Evolutionary conservation across 495 filamentous ascomycete genomes (phyloP).

Genomic region (Xylaria sp.): DNA sequence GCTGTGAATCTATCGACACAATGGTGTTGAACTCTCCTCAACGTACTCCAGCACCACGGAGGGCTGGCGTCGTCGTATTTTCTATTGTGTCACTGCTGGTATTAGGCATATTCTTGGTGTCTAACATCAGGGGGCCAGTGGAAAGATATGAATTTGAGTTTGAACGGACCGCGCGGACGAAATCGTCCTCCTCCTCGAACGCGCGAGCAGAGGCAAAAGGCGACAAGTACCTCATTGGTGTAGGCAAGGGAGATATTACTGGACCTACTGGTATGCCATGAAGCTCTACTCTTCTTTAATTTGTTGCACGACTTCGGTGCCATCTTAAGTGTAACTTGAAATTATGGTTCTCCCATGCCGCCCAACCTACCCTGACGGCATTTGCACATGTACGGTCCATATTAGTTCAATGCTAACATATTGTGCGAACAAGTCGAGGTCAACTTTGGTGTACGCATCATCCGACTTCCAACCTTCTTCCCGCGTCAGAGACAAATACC

Average conservation of each 20-base stretch:
- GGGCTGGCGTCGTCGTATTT: constrained; percentile 32
- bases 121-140: constrained; percentile 23
- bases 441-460: constrained; percentile 55
- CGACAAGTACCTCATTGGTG: constrained; percentile 77
- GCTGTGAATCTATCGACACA: constrained; percentile 4
- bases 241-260: constrained; percentile 94
- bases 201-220: constrained; percentile 43
- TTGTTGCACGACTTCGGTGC: constrained; percentile 14
- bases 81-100: constrained; percentile 38
- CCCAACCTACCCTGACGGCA: not conserved
- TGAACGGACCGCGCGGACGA: constrained; percentile 22
- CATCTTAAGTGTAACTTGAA: not conserved
- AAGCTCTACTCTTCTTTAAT: constrained; percentile 53
- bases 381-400: not conserved
- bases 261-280: constrained; percentile 61
- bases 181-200: constrained; percentile 29
- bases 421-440: constrained; percentile 68
- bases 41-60: constrained; percentile 13
- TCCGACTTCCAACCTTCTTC: no score
- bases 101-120: constrained; percentile 35
- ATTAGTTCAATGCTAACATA: constrained; percentile 18
- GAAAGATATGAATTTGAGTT: constrained; percentile 29
- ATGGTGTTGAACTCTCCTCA: constrained; percentile 20
- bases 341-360: not conserved
- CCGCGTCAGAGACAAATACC: not conserved